Conservation (phyloP, 345 rosid species). For the Physaria fendleri region DNA sequence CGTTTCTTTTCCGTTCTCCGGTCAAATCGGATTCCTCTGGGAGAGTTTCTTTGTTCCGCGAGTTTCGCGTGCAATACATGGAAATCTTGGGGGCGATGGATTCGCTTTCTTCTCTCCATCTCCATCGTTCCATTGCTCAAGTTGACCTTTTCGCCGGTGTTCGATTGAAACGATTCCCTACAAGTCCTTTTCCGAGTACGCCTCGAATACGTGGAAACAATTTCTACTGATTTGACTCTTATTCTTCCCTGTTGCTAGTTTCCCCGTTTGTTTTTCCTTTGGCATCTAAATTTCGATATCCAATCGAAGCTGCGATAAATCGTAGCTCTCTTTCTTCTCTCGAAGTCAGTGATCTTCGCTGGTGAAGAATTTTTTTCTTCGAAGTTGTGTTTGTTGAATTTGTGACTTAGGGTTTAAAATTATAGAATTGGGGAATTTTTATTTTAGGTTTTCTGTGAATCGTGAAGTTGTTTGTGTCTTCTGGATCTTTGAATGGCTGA, state of each 20-base stretch:
- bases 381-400: conserved; percentile 21
- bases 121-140: conserved; percentile 37
- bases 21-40: not conserved
- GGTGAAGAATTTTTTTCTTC: conserved; percentile 14
- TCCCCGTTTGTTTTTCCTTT: not conserved
- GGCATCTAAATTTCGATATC: conserved; percentile 26
- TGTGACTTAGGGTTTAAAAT: conserved; percentile 8
- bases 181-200: conserved; percentile 37
- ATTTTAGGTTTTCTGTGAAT: not conserved
- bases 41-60: not conserved
- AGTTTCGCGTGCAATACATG: conserved; percentile 33
- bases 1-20: conserved; percentile 18
- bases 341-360: not conserved
- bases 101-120: conserved; percentile 34
- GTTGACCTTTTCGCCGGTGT: conserved; percentile 40
- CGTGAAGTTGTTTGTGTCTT: conserved; percentile 11
- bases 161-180: conserved; percentile 41
- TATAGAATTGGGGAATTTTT: not conserved
- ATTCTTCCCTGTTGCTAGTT: not conserved
- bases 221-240: conserved; percentile 11
- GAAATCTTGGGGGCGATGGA: conserved; percentile 53
- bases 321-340: conserved; percentile 4
- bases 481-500: conserved; percentile 46
- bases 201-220: conserved; percentile 49
- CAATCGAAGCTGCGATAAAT: conserved; percentile 7